Percentiles rank a stretch among this genome's conserved stretches.
phyloP scores from a whole-genome alignment of 2,329 filamentous ascomycete genomes.

The Aspergillus sojae region DNA sequence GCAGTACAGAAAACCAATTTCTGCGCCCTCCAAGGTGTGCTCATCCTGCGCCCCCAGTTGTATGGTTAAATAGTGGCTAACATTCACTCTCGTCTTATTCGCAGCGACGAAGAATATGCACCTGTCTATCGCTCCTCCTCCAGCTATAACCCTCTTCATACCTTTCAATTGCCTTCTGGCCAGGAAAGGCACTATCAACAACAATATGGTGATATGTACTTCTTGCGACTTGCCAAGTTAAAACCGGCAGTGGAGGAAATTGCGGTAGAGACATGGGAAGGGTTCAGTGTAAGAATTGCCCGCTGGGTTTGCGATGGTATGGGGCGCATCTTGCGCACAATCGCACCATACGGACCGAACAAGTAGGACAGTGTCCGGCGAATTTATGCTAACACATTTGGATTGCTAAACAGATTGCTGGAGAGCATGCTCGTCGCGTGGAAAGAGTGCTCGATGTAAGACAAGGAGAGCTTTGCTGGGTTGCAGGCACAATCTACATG shows the following conservation, averaged over 20 bases:
- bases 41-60: not conserved
- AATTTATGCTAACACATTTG: conserved; percentile 5
- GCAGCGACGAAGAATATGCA: conserved; percentile 41
- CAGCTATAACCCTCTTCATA: conserved; percentile 72
- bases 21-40: conserved; percentile 34
- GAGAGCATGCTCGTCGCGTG: conserved; percentile 73
- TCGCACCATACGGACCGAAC: not conserved
- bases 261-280: conserved; percentile 75
- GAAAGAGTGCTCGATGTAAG: conserved; percentile 92
- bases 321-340: not conserved
- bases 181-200: conserved; percentile 76
- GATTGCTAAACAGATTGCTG: conserved; percentile 60
- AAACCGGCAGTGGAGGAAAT: conserved; percentile 79
- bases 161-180: conserved; percentile 71
- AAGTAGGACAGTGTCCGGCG: too few relatives aligned
- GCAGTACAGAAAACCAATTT: conserved; percentile 25
- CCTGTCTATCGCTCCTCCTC: conserved; percentile 58
- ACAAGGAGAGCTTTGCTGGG: conserved; percentile 94
- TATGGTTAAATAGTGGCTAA: not conserved
- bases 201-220: conserved; percentile 98
- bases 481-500: conserved; percentile 93
- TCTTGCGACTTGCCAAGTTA: conserved; percentile 82
- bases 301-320: not conserved
- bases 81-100: not conserved
- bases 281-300: conserved; percentile 57